phyloP scores from a whole-genome alignment of 495 filamentous ascomycete genomes.

The Pyrenopolyporus hunteri region DNA sequence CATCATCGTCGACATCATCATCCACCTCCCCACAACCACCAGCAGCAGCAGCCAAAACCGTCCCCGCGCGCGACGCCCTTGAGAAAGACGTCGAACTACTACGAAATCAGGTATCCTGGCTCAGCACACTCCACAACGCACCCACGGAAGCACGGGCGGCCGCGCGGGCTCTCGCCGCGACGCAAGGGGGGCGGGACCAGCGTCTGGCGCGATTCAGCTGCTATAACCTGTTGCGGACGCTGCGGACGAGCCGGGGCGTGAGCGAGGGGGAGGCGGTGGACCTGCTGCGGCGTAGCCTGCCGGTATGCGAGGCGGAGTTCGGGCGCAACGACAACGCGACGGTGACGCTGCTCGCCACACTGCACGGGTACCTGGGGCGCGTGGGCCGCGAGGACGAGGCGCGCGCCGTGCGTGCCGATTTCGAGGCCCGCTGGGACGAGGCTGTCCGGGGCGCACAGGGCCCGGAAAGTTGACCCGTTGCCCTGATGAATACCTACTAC shows the following conservation, averaged over 20 bases:
- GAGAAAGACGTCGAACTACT: constrained; percentile 14
- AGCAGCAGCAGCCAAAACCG: too few relatives aligned
- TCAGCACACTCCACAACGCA: constrained; percentile 17
- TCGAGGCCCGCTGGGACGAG: constrained; percentile 26
- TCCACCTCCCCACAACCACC: too few relatives aligned
- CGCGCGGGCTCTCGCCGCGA: constrained; percentile 1
- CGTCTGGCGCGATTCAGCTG: constrained; percentile 24
- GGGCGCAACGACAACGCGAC: constrained; percentile 30
- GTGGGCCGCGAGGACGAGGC: constrained; percentile 4
- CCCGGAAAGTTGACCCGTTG: constrained; percentile 14
- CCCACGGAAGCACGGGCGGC: constrained; percentile 18
- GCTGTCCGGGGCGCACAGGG: neutral
- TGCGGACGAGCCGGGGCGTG: constrained; percentile 12
- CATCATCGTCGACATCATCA: too few relatives aligned
- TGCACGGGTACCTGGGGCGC: constrained; percentile 11
- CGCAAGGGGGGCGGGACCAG: constrained; percentile 5
- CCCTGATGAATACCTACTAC: constrained; percentile 37
- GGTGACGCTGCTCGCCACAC: constrained; percentile 17
- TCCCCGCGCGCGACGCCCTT: neutral
- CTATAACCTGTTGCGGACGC: constrained; percentile 32
- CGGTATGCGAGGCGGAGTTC: constrained; percentile 22
- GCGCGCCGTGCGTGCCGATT: constrained; percentile 1
- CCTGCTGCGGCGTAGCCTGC: constrained; percentile 5
- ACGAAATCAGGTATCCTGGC: constrained; percentile 22
- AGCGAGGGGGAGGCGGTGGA: constrained; percentile 9